Evolutionary conservation across 1,139 yeast genomes (phyloP), one percentile per base, ranked within the genome.

Genomic region (Geotrichum phurueaensis): DNA sequence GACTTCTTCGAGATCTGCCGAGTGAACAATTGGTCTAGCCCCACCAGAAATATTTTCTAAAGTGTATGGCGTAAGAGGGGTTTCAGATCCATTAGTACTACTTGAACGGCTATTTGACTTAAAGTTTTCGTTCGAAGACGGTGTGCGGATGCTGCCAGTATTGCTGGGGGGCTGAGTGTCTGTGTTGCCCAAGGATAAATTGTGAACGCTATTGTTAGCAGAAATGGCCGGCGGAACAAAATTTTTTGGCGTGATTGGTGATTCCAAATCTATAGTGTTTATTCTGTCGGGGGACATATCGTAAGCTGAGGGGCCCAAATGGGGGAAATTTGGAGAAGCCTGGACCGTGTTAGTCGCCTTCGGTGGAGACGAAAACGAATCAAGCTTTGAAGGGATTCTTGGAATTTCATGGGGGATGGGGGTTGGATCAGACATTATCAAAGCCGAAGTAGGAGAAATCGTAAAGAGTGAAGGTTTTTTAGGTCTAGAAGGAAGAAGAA

Each of bases 1-100:
- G 7, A 94, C 97, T 73, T 94, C 99, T 73, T 94, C 99, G 64
- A 94, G 79, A 70, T 91, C 97, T 0, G 98, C 98, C 57, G 89
- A 87, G 70, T 89, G 72, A 58, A 74, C 70, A 48, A 71, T 68
- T 15, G 77, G 76, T 55, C 74, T 68, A 50, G 67, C 68, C 23
- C 73, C 71, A 7, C 59, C 61, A 7, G 43, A n/a, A 25, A 53
- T 23, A 22, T 45, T 33, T 15, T 59, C 56, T 7, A 54, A 23
- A 9, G 56, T 54, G 33, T 60, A 60, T 2, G 62, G 62, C 18
- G 60, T 45, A 1, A 51, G 54, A 20, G 47, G 47, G 18, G 47
- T 18, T 18, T 39, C 47, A 39, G 47, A 39, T 15, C 47, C 47
- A 15, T 39, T 39, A 39, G 47, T 39, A 10, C 47, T 39, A 39